phyloP scores from a whole-genome alignment of 805 yeast species.

The Candida suzukii region DNA sequence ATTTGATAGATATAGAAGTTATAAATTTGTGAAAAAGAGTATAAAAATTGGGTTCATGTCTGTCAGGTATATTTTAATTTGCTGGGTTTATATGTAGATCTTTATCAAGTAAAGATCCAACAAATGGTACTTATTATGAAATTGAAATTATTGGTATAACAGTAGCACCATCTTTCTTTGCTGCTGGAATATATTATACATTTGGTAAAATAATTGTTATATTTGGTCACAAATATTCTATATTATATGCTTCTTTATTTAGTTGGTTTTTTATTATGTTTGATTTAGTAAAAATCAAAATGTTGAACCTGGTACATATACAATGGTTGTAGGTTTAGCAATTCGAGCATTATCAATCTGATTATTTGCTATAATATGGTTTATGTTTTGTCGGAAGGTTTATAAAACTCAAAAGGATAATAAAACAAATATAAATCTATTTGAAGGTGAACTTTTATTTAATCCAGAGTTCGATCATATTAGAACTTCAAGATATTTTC shows the following conservation, averaged over 20 bases:
- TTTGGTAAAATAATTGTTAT: conserved; percentile 55
- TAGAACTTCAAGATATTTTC: conserved; percentile 27
- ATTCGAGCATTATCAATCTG: conserved; percentile 66
- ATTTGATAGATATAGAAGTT: too few relatives aligned
- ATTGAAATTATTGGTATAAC: conserved; percentile 59
- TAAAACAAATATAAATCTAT: conserved; percentile 15
- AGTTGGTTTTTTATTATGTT: conserved; percentile 53
- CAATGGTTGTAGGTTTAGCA: conserved; percentile 71
- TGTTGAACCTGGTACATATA: conserved; percentile 39
- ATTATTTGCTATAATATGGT: conserved; percentile 32
- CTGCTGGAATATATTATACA: conserved; percentile 70
- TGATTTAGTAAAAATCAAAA: conserved; percentile 36
- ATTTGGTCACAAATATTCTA: conserved; percentile 46
- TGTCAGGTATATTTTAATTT: too few relatives aligned
- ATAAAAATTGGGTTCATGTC: too few relatives aligned
- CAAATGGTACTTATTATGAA: conserved; percentile 32
- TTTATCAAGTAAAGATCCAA: conserved; percentile 21
- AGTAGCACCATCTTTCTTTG: conserved; percentile 68
- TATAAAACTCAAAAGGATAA: conserved; percentile 10
- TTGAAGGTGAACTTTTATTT: conserved; percentile 19
- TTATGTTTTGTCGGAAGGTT: background rate
- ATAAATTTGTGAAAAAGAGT: too few relatives aligned
- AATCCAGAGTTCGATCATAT: conserved; percentile 16
- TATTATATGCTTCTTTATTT: conserved; percentile 43
- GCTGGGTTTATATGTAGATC: conserved; percentile 57